Conservation (phyloP, 202 grass and related monocot species). For the Digitaria exilis region DNA sequence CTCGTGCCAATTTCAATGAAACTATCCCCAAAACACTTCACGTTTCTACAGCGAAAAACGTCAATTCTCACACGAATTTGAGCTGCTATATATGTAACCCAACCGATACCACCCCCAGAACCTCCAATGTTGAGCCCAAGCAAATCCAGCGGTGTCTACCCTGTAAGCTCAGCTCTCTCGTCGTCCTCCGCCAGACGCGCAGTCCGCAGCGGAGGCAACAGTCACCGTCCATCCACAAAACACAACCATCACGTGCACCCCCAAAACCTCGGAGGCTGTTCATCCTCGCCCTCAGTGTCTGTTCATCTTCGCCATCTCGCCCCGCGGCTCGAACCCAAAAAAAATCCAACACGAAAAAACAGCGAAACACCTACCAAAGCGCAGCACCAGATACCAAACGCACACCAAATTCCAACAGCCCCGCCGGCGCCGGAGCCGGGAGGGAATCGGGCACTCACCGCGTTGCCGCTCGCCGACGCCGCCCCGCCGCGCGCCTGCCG, state of each 20-base stretch:
- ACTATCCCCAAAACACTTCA: conserved; percentile 4
- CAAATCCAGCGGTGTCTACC: not conserved
- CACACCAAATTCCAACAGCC: conserved; percentile 19
- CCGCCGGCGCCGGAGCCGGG: not conserved
- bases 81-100: not conserved
- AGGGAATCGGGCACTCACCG: conserved; percentile 46
- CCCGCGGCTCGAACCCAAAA: conserved; percentile 12
- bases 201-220: not conserved
- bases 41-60: not conserved
- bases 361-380: not conserved
- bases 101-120: no score
- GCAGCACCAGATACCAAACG: conserved; percentile 15
- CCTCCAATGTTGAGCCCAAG: not conserved
- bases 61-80: not conserved
- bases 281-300: not conserved
- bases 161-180: not conserved
- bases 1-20: not conserved
- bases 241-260: not conserved
- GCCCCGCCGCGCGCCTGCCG: conserved; percentile 37
- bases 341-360: not conserved
- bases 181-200: not conserved
- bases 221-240: not conserved
- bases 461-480: conserved; percentile 35
- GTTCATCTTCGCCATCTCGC: not conserved
- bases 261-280: not conserved